phyloP scores from a whole-genome alignment of 2,329 filamentous ascomycete species.

The Raffaelea arxii region DNA sequence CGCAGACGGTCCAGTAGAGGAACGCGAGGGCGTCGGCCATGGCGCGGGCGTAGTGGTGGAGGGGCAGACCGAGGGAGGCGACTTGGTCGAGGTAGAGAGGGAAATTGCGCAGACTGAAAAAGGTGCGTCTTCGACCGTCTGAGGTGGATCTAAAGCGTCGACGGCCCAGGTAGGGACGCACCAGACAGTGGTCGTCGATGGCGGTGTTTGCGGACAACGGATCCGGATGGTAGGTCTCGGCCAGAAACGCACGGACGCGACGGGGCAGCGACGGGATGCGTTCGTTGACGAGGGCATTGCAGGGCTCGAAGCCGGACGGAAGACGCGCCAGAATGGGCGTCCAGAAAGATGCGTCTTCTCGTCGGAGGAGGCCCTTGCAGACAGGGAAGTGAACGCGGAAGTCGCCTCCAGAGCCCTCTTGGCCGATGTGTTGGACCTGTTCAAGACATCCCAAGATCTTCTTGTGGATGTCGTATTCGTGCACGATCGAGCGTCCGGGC shows the following conservation, averaged over 20 bases:
- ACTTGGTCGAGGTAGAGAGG: constrained; percentile 41
- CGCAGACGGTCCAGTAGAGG: constrained; percentile 35
- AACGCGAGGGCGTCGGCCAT: constrained; percentile 42
- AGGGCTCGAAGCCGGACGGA: background rate
- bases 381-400: constrained; percentile 1
- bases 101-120: constrained; percentile 37
- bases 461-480: constrained; percentile 1
- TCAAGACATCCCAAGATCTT: background rate
- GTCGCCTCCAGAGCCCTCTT: background rate
- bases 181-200: constrained; percentile 34
- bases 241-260: background rate
- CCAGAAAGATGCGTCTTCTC: background rate
- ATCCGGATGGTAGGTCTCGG: background rate
- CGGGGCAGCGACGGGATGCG: constrained; percentile 1
- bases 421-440: background rate
- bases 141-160: constrained; percentile 12
- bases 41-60: constrained; percentile 24
- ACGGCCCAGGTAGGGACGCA: constrained; percentile 38
- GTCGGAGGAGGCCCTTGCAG: background rate
- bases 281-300: constrained; percentile 2
- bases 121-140: too few relatives aligned
- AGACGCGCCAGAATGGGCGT: background rate
- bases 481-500: constrained; percentile 1
- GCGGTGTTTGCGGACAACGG: background rate
- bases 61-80: constrained; percentile 27